Evolutionary conservation across 1,284 basidiomycete species (phyloP).

Genomic region (Sanghuangporus baumii): DNA sequence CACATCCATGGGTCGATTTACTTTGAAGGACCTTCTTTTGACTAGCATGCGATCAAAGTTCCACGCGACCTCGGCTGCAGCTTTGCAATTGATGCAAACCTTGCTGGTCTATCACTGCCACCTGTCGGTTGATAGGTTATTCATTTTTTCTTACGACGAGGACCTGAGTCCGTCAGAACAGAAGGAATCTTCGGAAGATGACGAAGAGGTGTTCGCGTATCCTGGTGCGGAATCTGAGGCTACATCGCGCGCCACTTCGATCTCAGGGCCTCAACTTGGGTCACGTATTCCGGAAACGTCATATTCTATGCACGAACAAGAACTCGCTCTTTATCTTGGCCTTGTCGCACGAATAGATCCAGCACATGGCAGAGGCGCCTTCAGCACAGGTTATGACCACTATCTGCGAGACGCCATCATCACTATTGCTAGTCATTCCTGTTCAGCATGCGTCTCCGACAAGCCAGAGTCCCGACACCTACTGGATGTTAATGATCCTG

Average conservation of each 20-base stretch:
- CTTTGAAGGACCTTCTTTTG: slow-evolving; percentile 80
- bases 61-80: slow-evolving; percentile 62
- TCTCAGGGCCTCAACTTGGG: slow-evolving; percentile 35
- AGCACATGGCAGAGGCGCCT: slow-evolving; percentile 62
- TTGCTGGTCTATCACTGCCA: slow-evolving; percentile 68
- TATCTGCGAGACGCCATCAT: slow-evolving; percentile 79
- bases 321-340: slow-evolving; percentile 76
- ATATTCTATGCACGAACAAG: slow-evolving; percentile 72
- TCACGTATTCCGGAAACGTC: slow-evolving; percentile 57
- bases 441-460: slow-evolving; percentile 41
- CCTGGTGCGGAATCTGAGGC: slow-evolving; percentile 40
- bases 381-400: slow-evolving; percentile 81
- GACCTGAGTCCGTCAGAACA: slow-evolving; percentile 13
- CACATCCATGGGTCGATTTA: slow-evolving; percentile 82
- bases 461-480: slow-evolving; percentile 55
- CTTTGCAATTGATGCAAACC: slow-evolving; percentile 75
- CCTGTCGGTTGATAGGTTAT: slow-evolving; percentile 57
- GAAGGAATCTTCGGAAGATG: slow-evolving; percentile 27
- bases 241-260: slow-evolving; percentile 19
- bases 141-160: slow-evolving; percentile 36
- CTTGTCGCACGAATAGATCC: slow-evolving; percentile 79
- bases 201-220: slow-evolving; percentile 66
- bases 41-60: slow-evolving; percentile 70
- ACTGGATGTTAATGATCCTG: slow-evolving; percentile 74
- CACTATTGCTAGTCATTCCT: slow-evolving; percentile 59